Evolutionary conservation across 441 rosid species (phyloP).

Genomic region (Biscutella laevigata): DNA sequence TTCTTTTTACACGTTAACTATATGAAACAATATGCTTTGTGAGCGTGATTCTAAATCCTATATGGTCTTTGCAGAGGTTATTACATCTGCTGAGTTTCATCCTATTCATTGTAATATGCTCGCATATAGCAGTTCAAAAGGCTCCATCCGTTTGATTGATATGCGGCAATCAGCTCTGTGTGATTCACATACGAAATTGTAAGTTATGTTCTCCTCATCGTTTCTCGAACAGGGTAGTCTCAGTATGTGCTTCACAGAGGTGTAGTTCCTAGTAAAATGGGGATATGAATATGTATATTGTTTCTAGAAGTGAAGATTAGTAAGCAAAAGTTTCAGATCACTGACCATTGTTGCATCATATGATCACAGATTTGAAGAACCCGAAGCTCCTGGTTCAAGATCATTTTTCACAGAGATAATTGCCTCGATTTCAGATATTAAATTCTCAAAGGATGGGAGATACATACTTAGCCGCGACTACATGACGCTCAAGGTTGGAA

Average conservation of each 20-base stretch:
- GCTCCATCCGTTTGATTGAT: slow-evolving; percentile 96
- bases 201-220: slow-evolving; percentile 16
- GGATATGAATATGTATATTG: neutral
- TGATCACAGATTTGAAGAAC: slow-evolving; percentile 87
- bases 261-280: neutral
- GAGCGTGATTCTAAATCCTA: slow-evolving; percentile 8
- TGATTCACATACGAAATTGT: slow-evolving; percentile 52
- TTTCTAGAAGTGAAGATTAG: neutral
- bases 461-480: slow-evolving; percentile 95
- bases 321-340: slow-evolving; percentile 1
- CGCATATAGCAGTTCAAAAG: slow-evolving; percentile 98
- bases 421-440: slow-evolving; percentile 95
- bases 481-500: slow-evolving; percentile 94
- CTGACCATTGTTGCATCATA: slow-evolving; percentile 13
- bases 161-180: slow-evolving; percentile 95
- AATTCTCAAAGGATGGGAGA: slow-evolving; percentile 86
- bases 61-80: slow-evolving; percentile 71
- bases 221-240: neutral
- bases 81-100: slow-evolving; percentile 96
- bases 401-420: slow-evolving; percentile 99
- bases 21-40: neutral
- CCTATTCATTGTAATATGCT: slow-evolving; percentile 81
- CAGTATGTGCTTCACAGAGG: neutral
- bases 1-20: neutral
- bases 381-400: slow-evolving; percentile 79